Conservation (phyloP, 2,329 filamentous ascomycete species). For the Neoarthrinium moseri region DNA sequence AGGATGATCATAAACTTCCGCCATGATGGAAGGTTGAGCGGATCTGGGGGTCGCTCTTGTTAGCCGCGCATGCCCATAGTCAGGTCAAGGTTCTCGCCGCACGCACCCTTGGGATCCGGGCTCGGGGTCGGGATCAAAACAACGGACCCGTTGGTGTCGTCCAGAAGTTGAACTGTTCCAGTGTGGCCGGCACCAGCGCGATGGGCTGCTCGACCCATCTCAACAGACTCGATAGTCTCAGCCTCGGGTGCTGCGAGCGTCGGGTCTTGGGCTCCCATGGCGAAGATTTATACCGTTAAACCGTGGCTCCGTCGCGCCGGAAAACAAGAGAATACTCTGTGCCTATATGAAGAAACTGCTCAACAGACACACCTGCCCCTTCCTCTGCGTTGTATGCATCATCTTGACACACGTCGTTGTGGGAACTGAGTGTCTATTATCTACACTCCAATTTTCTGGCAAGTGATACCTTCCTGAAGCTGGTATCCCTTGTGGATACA, state of each 20-base stretch:
- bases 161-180: slow-evolving; percentile 9
- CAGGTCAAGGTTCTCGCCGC: not conserved
- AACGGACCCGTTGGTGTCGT: slow-evolving; percentile 10
- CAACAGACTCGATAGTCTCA: not conserved
- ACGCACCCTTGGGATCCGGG: slow-evolving; percentile 18
- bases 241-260: not conserved
- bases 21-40: slow-evolving; percentile 24
- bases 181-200: not conserved
- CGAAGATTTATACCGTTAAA: too few relatives aligned
- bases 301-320: too few relatives aligned
- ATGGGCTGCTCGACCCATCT: not conserved
- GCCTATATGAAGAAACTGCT: too few relatives aligned
- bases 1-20: slow-evolving; percentile 19
- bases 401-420: too few relatives aligned
- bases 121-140: slow-evolving; percentile 21
- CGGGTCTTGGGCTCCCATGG: not conserved
- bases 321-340: too few relatives aligned
- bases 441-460: too few relatives aligned
- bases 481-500: too few relatives aligned
- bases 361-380: too few relatives aligned
- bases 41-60: slow-evolving; percentile 16
- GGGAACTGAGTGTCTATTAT: too few relatives aligned
- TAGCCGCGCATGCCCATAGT: not conserved
- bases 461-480: too few relatives aligned
- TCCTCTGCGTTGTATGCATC: too few relatives aligned